Percentiles rank a stretch among this genome's conserved stretches.
Evolutionary conservation across 805 yeast species (phyloP).

Genomic region (Starmerella etchellsii): DNA sequence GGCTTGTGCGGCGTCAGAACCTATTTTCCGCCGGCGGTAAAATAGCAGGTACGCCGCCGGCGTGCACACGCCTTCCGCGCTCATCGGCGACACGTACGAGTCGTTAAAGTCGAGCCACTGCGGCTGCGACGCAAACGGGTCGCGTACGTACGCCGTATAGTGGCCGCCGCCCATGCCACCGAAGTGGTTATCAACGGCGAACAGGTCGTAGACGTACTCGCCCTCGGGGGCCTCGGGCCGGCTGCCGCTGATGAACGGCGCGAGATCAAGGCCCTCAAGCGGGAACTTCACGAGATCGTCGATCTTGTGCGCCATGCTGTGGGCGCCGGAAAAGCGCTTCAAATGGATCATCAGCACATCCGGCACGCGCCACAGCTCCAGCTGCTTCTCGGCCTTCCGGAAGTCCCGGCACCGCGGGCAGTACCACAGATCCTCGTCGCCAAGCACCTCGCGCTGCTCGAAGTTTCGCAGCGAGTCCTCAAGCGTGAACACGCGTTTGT

Average conservation of each 20-base stretch:
- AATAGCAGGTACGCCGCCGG: constrained; percentile 81
- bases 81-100: constrained; percentile 50
- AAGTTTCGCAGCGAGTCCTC: constrained; percentile 65
- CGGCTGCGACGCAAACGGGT: constrained; percentile 41
- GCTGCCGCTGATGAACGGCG: constrained; percentile 34
- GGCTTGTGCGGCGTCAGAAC: too few relatives aligned
- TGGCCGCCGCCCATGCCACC: constrained; percentile 98
- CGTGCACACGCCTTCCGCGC: constrained; percentile 48
- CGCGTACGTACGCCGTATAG: constrained; percentile 80
- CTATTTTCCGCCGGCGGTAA: constrained; percentile 41
- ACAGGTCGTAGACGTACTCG: constrained; percentile 55
- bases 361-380: constrained; percentile 88
- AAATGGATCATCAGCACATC: constrained; percentile 81
- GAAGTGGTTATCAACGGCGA: constrained; percentile 89
- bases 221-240: constrained; percentile 24
- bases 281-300: constrained; percentile 80
- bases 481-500: constrained; percentile 36
- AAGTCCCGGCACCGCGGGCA: constrained; percentile 85
- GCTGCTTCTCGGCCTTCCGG: constrained; percentile 77
- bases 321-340: constrained; percentile 75
- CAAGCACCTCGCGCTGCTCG: constrained; percentile 69
- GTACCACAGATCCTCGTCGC: constrained; percentile 86
- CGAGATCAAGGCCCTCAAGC: constrained; percentile 63
- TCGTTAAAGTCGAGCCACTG: constrained; percentile 90
- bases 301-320: constrained; percentile 80